A percentile compares a stretch with the other conserved stretches of the same genome.
Conservation (phyloP, 169 alveolate genomes). For the Plasmodium yoelii region DNA sequence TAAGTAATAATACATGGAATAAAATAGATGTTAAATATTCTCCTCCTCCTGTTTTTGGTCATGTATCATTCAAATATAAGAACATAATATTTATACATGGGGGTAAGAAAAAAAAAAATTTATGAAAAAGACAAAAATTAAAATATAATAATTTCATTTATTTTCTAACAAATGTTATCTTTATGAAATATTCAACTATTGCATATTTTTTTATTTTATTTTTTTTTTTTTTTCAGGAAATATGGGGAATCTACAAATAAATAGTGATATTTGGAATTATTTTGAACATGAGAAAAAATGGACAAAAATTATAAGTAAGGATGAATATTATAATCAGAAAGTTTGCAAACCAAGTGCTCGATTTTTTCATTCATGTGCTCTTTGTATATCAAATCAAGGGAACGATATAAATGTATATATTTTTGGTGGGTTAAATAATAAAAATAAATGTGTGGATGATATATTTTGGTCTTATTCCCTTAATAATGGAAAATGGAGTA, state of each 20-base stretch:
- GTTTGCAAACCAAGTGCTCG: slow-evolving; percentile 41
- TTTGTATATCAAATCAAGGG: slow-evolving; percentile 69
- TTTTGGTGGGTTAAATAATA: slow-evolving; percentile 52
- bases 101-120: slow-evolving; percentile 6
- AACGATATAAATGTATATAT: slow-evolving; percentile 53
- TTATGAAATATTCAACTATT: too few relatives aligned
- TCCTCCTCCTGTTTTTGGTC: slow-evolving; percentile 75
- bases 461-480: slow-evolving; percentile 69
- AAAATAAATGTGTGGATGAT: slow-evolving; percentile 58
- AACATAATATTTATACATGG: slow-evolving; percentile 69
- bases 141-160: neutral
- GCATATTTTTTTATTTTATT: neutral
- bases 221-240: slow-evolving; percentile 28
- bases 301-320: slow-evolving; percentile 67
- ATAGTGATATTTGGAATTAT: slow-evolving; percentile 50
- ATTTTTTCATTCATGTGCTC: slow-evolving; percentile 71
- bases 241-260: slow-evolving; percentile 44
- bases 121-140: neutral
- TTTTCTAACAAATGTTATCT: neutral
- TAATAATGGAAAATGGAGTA: slow-evolving; percentile 67
- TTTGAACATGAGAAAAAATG: slow-evolving; percentile 72
- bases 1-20: slow-evolving; percentile 42
- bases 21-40: slow-evolving; percentile 12
- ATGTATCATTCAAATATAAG: slow-evolving; percentile 52
- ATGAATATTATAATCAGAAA: slow-evolving; percentile 40